Evolutionary conservation across 192 early-diverging fungal genomes (phyloP).

Genomic region (Ambispora gerdemannii): DNA sequence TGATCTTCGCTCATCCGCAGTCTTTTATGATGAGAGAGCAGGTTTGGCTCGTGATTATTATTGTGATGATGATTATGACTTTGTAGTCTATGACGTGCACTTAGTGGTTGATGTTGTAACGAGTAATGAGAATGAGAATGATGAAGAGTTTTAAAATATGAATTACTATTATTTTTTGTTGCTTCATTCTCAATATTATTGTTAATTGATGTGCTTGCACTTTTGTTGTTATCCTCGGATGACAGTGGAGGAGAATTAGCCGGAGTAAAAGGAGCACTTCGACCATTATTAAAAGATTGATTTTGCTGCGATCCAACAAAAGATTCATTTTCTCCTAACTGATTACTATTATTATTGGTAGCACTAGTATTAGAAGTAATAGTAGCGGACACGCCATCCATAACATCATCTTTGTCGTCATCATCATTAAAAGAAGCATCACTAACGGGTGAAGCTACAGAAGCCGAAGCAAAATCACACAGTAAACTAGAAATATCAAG

Average conservation of each 20-base stretch:
- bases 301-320: not conserved
- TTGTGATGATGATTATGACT: not conserved
- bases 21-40: not conserved
- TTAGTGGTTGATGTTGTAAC: not conserved
- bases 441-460: not conserved
- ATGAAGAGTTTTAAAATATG: no score
- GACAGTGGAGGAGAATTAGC: constrained; percentile 19
- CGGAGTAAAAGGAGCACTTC: not conserved
- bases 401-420: constrained; percentile 4
- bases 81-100: not conserved
- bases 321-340: constrained; percentile 17
- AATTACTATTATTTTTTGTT: not conserved
- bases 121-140: not conserved
- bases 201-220: not conserved
- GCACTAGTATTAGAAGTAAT: no score
- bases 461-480: constrained; percentile 4
- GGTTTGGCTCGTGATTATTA: not conserved
- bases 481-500: constrained; percentile 11
- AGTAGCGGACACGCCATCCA: constrained; percentile 7
- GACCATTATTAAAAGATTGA: not conserved
- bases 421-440: not conserved
- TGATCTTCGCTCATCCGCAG: not conserved
- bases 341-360: no score
- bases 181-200: not conserved
- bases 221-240: not conserved